Evolutionary conservation across 768 basidiomycete genomes (phyloP), one percentile per base, ranked within the genome.

Genomic region (Pulveroboletus sp.): DNA sequence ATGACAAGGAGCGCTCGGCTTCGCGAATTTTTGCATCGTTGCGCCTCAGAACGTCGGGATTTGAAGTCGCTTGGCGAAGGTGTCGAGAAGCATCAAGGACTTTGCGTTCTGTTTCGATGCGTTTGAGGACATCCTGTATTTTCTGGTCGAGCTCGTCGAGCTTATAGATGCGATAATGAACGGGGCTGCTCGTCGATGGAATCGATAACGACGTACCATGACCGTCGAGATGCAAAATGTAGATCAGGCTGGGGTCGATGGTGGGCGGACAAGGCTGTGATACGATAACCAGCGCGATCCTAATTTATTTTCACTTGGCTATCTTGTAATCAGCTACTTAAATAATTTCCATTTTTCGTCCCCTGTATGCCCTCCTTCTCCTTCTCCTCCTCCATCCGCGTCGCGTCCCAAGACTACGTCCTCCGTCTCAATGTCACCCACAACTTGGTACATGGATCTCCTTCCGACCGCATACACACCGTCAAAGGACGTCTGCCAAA

Each of bases 61-160:
- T 95, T 37, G 73, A 79, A 27, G 92, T 94, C 2, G 92, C 92
- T 66, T 82, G 80, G 39, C 86, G 80, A 48, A 94, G 75, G 57
- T 80, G 77, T 64, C 86, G 81, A 24, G 85, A 83, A 16, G 85
- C 92, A 69, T 94, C 90, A 56, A 95, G 77, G 66, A 94, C 85
- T 79, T 91, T 94, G 70, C 87, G 87, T 73, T 95, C 91, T 31
- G 87, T 93, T 73, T 87, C 81, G 67, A 95, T 94, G 68, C 88
- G 87, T 70, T 82, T 86, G 73, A 85, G 82, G 61, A 94, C 84
- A 69, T 92, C 90, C 68, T 85, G 84, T 67, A 94, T 92, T 81
- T 94, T 94, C 80, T 85, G 84, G 81, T 93, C 90, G 72, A 92
- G 75, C 72, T 90, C 86, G 63, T 65, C 62, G 42, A 69, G 55